phyloP scores from a whole-genome alignment of 148 eudicot genomes.

The Chenopodium quinoa region DNA sequence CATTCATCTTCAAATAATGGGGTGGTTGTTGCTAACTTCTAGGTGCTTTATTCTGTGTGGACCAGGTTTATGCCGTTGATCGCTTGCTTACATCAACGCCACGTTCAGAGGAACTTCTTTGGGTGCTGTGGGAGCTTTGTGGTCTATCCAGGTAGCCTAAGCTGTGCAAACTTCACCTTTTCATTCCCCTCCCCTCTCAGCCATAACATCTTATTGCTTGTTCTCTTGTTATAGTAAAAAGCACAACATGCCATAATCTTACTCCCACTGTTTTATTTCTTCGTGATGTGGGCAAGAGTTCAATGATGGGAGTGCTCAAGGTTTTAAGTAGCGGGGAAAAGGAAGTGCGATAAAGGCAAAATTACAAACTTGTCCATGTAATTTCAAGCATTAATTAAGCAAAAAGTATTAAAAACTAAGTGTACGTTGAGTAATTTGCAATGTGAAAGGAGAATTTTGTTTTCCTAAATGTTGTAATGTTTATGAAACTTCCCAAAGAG shows the following conservation, averaged over 20 bases:
- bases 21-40: slow-evolving; percentile 2
- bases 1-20: slow-evolving; percentile 3
- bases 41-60: slow-evolving; percentile 16
- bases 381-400: too few species aligned
- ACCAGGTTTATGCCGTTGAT: slow-evolving; percentile 76
- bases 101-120: slow-evolving; percentile 71
- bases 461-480: too few species aligned
- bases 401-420: too few species aligned
- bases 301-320: not conserved
- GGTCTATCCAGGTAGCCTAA: slow-evolving; percentile 70
- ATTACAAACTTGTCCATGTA: too few species aligned
- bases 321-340: too few species aligned
- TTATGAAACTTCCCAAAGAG: too few species aligned
- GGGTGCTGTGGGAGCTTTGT: slow-evolving; percentile 94
- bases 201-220: not conserved
- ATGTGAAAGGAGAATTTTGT: too few species aligned
- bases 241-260: not conserved
- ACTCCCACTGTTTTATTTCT: not conserved
- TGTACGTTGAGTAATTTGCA: too few species aligned
- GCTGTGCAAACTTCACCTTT: slow-evolving; percentile 17
- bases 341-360: too few species aligned
- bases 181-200: not conserved
- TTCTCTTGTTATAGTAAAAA: not conserved
- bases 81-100: slow-evolving; percentile 57
- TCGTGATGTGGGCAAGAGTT: not conserved